Conservation (phyloP, 441 rosid genomes). For the Adansonia gregorii region DNA sequence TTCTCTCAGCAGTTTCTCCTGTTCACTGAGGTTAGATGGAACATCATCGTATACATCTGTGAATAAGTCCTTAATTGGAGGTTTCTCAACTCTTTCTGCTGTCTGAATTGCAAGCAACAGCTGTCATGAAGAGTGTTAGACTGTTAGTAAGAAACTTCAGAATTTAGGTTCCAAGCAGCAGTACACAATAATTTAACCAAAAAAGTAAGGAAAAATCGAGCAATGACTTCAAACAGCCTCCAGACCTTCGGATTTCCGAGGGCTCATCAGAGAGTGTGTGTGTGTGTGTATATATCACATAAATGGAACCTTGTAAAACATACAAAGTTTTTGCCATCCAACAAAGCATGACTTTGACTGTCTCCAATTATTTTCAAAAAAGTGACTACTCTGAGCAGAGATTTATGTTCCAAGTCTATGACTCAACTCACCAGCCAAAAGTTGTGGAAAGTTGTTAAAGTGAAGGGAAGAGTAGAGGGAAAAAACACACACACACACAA, state of each 20-base stretch:
- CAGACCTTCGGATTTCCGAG: neutral
- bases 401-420: neutral
- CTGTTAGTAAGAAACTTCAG: slow-evolving; percentile 3
- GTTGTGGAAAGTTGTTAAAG: neutral
- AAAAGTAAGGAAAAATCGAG: neutral
- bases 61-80: slow-evolving; percentile 62
- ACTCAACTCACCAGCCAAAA: neutral
- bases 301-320: neutral
- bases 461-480: neutral
- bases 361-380: neutral
- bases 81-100: slow-evolving; percentile 74
- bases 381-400: neutral
- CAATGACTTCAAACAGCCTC: neutral
- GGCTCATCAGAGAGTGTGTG: neutral
- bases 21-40: slow-evolving; percentile 69
- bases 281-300: neutral
- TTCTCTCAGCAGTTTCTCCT: slow-evolving; percentile 60
- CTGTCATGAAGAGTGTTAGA: slow-evolving; percentile 42
- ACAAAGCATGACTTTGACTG: neutral
- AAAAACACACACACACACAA: neutral
- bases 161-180: slow-evolving; percentile 5
- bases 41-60: slow-evolving; percentile 71
- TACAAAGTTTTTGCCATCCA: neutral
- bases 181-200: neutral
- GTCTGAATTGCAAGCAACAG: slow-evolving; percentile 65